Percentiles rank a stretch among this genome's conserved stretches.
Conservation (phyloP, 306 rosid genomes). For the Medicago arabica region DNA sequence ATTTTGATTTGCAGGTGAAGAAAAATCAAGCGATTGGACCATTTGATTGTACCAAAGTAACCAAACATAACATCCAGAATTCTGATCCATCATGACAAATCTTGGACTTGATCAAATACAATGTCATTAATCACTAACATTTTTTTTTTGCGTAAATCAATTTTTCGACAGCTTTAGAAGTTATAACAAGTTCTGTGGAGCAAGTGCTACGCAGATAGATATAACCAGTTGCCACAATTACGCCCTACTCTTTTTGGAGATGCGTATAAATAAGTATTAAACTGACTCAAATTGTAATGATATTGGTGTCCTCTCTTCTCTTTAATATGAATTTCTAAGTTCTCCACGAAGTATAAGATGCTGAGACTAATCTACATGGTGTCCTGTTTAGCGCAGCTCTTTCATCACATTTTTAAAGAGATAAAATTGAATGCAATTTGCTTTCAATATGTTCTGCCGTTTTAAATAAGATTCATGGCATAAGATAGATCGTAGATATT, state of each 20-base stretch:
- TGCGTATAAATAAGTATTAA: slow-evolving; percentile 34
- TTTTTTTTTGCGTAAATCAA: slow-evolving; percentile 14
- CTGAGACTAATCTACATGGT: not conserved
- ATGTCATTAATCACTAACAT: slow-evolving; percentile 41
- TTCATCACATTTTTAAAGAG: slow-evolving; percentile 6
- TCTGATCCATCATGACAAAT: slow-evolving; percentile 41
- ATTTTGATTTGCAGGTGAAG: slow-evolving; percentile 68
- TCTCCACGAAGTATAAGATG: not conserved
- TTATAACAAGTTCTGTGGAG: slow-evolving; percentile 36
- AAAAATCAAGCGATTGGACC: slow-evolving; percentile 86
- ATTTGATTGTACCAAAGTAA: slow-evolving; percentile 68
- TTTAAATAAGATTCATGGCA: too few species aligned
- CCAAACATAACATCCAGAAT: slow-evolving; percentile 55
- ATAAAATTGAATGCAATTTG: not conserved
- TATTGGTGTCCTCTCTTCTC: not conserved
- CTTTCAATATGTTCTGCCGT: too few species aligned
- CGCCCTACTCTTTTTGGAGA: not conserved
- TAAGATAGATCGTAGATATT: too few species aligned
- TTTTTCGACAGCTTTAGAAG: slow-evolving; percentile 15
- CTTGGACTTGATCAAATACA: not conserved
- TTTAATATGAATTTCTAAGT: not conserved
- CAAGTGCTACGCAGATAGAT: slow-evolving; percentile 21
- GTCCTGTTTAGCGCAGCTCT: not conserved
- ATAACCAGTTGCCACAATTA: slow-evolving; percentile 12
- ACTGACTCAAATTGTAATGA: slow-evolving; percentile 38